phyloP scores from a whole-genome alignment of 2,329 filamentous ascomycete species.

The Paradendryphiella salina region DNA sequence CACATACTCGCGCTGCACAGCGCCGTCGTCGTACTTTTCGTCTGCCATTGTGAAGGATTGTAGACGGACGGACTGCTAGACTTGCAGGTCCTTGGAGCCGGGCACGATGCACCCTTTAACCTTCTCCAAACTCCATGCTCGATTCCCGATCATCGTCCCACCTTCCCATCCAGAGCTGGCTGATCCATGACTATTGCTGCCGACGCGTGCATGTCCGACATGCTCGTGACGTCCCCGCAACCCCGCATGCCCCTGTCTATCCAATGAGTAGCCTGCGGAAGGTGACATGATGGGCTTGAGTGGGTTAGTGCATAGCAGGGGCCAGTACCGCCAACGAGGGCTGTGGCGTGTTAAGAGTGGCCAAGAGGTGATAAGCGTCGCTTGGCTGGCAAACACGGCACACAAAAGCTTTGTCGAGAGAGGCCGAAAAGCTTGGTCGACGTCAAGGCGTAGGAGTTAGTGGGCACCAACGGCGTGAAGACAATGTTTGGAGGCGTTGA shows the following conservation, averaged over 20 bases:
- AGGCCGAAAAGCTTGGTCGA: conserved; percentile 13
- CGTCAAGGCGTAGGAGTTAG: background rate
- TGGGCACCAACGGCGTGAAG: background rate
- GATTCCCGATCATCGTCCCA: conserved; percentile 1
- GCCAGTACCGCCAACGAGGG: background rate
- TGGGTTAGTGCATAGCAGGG: background rate
- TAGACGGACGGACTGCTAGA: background rate
- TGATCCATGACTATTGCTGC: conserved; percentile 6
- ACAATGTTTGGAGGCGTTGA: too few species aligned
- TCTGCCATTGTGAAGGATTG: conserved; percentile 21
- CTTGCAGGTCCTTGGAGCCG: background rate
- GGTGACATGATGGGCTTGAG: background rate
- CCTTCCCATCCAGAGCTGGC: conserved; percentile 1
- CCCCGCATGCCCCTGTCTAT: conserved; percentile 2
- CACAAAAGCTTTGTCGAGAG: conserved; percentile 24
- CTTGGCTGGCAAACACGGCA: conserved; percentile 13
- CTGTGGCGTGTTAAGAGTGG: conserved; percentile 9
- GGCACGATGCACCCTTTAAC: conserved; percentile 4
- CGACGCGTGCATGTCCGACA: background rate
- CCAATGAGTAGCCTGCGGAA: conserved; percentile 8
- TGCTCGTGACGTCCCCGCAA: conserved; percentile 21
- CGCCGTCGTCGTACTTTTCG: conserved; percentile 20
- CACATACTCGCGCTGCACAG: conserved; percentile 24
- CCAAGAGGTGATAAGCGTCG: conserved; percentile 23
- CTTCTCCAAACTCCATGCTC: background rate